Evolutionary conservation across 2,329 filamentous ascomycete genomes (phyloP), one percentile per base, ranked within the genome.

Genomic region (Talaromyces sp.): DNA sequence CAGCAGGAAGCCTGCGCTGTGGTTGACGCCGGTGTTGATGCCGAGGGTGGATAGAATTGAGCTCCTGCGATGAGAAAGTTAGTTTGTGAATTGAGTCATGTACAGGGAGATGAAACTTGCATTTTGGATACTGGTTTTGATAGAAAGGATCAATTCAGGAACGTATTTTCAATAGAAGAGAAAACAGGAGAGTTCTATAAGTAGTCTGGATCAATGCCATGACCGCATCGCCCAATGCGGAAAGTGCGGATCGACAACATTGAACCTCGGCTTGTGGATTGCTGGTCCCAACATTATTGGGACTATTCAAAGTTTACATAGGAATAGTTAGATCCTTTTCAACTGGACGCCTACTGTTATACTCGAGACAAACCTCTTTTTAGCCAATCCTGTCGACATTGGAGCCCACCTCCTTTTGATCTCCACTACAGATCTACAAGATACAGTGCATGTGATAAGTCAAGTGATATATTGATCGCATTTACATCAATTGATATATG

Each of bases 41-140:
- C 57, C 57, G 50, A 59, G 24, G 38, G 52, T 59, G 14, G 24
- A 19, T 7, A 48, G 43, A 17, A 59, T 43, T 12, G 57, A 59
- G 51, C 12, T 54, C 57, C 57, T 59, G 21, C 17, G 35, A n/a
- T 38, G 32, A 12, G 11, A 1, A 3, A 14, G 14, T 38, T 38
- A 38, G 35, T 6, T 8, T 38, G 14, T 38, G 35, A 14, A 8
- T 3, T 38, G 14, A n/a, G n/a, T n/a, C n/a, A 38, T n/a, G 12
- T 17, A 17, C 4, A 3, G 12, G 27, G 17, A 38, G n/a, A 6
- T 38, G 35, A 17, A 38, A 38, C 35, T 38, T 38, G 17, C 35
- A 38, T 38, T 38, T 35, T 35, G n/a, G n/a, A n/a, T n/a, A n/a
- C n/a, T n/a, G n/a, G n/a, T n/a, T n/a, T n/a, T n/a, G n/a, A n/a